Percentiles rank a stretch among this genome's conserved stretches.
These are phyloP conservation scores for Cichorium intybus DNA, from an alignment of 140 eudicot species.

Conservation along the genomic window DNA sequence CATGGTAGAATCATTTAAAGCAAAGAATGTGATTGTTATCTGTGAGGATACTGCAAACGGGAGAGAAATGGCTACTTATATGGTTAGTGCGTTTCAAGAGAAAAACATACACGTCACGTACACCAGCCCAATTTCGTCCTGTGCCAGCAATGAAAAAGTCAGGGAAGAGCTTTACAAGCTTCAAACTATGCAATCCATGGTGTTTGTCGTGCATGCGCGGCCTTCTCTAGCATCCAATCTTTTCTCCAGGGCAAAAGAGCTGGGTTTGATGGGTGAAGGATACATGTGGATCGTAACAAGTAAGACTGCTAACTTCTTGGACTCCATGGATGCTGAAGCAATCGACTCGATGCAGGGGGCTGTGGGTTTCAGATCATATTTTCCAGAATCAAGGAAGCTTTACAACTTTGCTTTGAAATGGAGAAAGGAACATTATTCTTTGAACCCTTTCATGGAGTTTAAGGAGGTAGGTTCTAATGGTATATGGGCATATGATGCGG, in stretches of 20 bases:
- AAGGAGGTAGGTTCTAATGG: constrained; percentile 1
- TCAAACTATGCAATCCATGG: constrained; percentile 25
- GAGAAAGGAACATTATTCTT: neutral
- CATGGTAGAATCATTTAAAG: constrained; percentile 9
- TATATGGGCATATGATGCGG: constrained; percentile 43
- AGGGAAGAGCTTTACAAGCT: constrained; percentile 34
- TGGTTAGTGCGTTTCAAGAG: too few relatives aligned
- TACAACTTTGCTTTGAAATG: neutral
- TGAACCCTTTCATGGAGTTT: neutral
- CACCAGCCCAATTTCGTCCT: constrained; percentile 20
- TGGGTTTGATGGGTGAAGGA: constrained; percentile 51
- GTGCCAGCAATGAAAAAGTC: constrained; percentile 21
- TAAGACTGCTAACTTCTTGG: constrained; percentile 21
- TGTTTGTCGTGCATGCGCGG: constrained; percentile 34
- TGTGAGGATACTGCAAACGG: too few relatives aligned
- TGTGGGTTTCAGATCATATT: constrained; percentile 10
- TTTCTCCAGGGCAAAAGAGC: constrained; percentile 22
- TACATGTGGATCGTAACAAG: constrained; percentile 35
- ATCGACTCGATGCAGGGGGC: constrained; percentile 22
- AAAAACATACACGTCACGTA: too few relatives aligned
- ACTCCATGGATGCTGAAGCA: constrained; percentile 5
- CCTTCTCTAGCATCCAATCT: constrained; percentile 22
- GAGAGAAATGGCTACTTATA: too few relatives aligned
- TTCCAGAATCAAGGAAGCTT: neutral
- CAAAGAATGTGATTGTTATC: constrained; percentile 22